These are phyloP conservation scores for Ustilago xerochloae DNA, from an alignment of 1,284 basidiomycete species.

Conservation along the genomic window DNA sequence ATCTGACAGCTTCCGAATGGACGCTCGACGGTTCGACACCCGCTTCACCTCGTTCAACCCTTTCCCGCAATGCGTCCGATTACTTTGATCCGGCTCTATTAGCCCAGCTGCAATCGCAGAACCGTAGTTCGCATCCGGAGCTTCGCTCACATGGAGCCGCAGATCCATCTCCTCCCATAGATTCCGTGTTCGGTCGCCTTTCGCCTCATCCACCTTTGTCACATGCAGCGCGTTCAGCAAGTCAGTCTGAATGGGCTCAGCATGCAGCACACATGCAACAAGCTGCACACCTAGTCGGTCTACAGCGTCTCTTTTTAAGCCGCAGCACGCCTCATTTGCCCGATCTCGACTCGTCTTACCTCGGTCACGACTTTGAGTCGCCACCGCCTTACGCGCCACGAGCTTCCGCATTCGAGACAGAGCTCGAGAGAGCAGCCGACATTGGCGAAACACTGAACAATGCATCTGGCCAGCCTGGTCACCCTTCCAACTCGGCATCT, in stretches of 20 bases:
- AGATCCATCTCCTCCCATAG: slow-evolving; percentile 17
- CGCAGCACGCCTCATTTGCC: slow-evolving; percentile 47
- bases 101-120: slow-evolving; percentile 32
- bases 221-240: slow-evolving; percentile 93
- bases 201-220: slow-evolving; percentile 91
- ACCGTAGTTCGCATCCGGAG: slow-evolving; percentile 35
- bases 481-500: slow-evolving; percentile 11
- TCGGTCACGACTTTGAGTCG: slow-evolving; percentile 42
- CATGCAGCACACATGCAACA: slow-evolving; percentile 47
- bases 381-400: slow-evolving; percentile 45
- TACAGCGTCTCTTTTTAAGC: slow-evolving; percentile 44
- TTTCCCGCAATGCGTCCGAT: slow-evolving; percentile 33
- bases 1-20: slow-evolving; percentile 29
- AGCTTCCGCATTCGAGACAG: slow-evolving; percentile 33
- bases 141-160: slow-evolving; percentile 7
- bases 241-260: slow-evolving; percentile 77
- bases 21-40: slow-evolving; percentile 24
- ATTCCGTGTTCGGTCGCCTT: slow-evolving; percentile 82
- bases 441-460: not conserved
- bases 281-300: slow-evolving; percentile 36
- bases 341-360: slow-evolving; percentile 35
- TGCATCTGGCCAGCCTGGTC: not conserved
- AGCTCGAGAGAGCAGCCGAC: slow-evolving; percentile 32
- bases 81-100: slow-evolving; percentile 40
- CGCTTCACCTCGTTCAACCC: slow-evolving; percentile 15